Conservation (phyloP, 2,329 filamentous ascomycete genomes). For the Aureobasidium subglaciale region DNA sequence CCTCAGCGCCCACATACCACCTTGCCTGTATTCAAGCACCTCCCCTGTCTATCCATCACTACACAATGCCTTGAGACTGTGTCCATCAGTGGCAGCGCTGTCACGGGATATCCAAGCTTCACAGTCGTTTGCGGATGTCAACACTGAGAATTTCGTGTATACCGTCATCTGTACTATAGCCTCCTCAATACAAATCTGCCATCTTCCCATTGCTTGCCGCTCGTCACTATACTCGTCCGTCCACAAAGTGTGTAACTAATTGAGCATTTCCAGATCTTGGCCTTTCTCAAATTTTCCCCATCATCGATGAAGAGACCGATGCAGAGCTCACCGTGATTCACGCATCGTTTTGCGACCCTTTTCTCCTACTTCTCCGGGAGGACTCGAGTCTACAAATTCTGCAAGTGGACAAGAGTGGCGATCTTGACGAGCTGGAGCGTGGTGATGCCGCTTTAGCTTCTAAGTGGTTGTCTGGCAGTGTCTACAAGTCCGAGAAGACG, state of each 20-base stretch:
- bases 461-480: constrained; percentile 75
- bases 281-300: constrained; percentile 82
- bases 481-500: constrained; percentile 61
- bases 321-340: constrained; percentile 70
- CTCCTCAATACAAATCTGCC: constrained; percentile 13
- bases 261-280: constrained; percentile 59
- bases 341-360: constrained; percentile 81
- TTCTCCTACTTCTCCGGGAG: constrained; percentile 73
- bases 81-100: not conserved
- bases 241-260: not conserved
- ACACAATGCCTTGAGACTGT: not conserved
- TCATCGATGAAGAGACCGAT: constrained; percentile 84
- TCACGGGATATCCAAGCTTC: not conserved
- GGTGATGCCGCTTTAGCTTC: constrained; percentile 52
- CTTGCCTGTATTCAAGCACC: not conserved
- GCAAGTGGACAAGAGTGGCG: constrained; percentile 70
- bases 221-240: not conserved
- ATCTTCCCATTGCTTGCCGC: constrained; percentile 5
- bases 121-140: not conserved
- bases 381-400: constrained; percentile 75
- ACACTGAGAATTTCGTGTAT: not conserved
- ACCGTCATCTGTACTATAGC: constrained; percentile 12
- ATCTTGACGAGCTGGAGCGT: constrained; percentile 74
- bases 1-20: not conserved
- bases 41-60: not conserved